Conservation (phyloP, 2,329 filamentous ascomycete species). For the Bisporella sp. region DNA sequence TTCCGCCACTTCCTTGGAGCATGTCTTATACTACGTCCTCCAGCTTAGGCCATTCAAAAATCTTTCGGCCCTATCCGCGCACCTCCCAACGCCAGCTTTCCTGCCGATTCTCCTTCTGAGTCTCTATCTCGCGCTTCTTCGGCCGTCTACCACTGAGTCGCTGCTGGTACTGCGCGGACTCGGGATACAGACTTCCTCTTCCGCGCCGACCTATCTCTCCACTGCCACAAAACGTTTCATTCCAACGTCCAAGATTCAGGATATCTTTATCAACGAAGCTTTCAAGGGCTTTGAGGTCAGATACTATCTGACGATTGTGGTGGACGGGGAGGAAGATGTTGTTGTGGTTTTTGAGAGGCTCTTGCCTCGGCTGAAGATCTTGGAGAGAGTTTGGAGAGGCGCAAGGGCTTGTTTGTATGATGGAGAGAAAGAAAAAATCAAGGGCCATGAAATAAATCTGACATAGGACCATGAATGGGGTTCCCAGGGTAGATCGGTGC, state of each 20-base stretch:
- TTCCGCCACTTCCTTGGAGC: conserved; percentile 8
- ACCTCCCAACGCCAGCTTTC: conserved; percentile 32
- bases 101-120: conserved; percentile 30
- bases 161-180: conserved; percentile 82
- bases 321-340: conserved; percentile 79
- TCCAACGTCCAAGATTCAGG: conserved; percentile 84
- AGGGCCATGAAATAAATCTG: conserved; percentile 12
- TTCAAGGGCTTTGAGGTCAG: conserved; percentile 87
- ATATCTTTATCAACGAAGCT: conserved; percentile 91
- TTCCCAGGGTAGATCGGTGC: background rate
- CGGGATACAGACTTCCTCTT: conserved; percentile 80
- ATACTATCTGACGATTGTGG: conserved; percentile 84
- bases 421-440: conserved; percentile 32
- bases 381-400: conserved; percentile 89
- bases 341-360: conserved; percentile 91
- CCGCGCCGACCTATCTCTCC: conserved; percentile 59
- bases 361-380: conserved; percentile 63
- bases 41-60: conserved; percentile 26
- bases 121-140: conserved; percentile 39
- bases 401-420: conserved; percentile 77
- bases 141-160: conserved; percentile 63
- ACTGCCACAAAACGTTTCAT: conserved; percentile 66
- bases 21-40: conserved; percentile 22
- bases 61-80: conserved; percentile 22
- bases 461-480: conserved; percentile 2